phyloP scores from a whole-genome alignment of 176 grass and related monocot species.

The Elaeis guineensis region DNA sequence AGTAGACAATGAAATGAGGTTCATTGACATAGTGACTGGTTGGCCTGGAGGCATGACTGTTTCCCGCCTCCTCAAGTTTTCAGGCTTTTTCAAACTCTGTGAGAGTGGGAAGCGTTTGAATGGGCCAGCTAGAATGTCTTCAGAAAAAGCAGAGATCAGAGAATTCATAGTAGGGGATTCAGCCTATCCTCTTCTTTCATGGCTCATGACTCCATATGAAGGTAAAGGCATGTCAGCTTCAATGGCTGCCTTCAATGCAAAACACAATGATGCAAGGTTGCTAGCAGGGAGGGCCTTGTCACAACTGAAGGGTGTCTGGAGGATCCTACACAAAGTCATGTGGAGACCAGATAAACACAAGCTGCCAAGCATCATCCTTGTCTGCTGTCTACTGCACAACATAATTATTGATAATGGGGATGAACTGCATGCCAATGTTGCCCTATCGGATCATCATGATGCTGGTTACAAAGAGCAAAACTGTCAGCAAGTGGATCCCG shows the following conservation, averaged over 20 bases:
- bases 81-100: conserved; percentile 72
- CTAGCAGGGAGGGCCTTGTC: conserved; percentile 56
- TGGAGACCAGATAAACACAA: conserved; percentile 96
- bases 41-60: conserved; percentile 84
- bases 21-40: conserved; percentile 90
- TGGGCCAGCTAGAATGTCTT: conserved; percentile 41
- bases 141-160: conserved; percentile 51
- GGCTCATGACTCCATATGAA: conserved; percentile 83
- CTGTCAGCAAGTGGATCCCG: conserved; percentile 45
- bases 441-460: conserved; percentile 69
- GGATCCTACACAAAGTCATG: conserved; percentile 98
- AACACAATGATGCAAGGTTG: conserved; percentile 40
- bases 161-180: conserved; percentile 79
- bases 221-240: conserved; percentile 42
- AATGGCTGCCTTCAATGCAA: conserved; percentile 40
- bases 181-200: conserved; percentile 62
- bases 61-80: conserved; percentile 65
- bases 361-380: conserved; percentile 92
- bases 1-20: conserved; percentile 84
- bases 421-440: conserved; percentile 45
- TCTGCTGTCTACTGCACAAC: conserved; percentile 94
- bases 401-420: conserved; percentile 84
- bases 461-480: conserved; percentile 57
- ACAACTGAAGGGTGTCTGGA: conserved; percentile 89
- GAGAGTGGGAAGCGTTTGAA: conserved; percentile 53